These are phyloP conservation scores for Hypoxylon sp. DNA, from an alignment of 2,329 filamentous ascomycete genomes.

Conservation along the genomic window DNA sequence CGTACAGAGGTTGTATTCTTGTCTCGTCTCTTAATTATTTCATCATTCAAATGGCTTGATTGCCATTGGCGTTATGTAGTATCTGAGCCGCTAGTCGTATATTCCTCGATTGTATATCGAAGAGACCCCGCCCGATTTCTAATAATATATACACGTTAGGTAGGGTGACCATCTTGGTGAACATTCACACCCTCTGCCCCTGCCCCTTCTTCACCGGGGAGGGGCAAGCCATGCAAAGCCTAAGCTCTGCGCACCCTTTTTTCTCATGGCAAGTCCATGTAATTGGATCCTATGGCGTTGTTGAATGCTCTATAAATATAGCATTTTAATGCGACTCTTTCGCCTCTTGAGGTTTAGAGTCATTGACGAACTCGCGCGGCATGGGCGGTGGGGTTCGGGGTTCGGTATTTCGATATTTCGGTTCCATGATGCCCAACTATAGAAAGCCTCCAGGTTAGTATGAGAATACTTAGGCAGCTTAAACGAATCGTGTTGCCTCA, in stretches of 20 bases:
- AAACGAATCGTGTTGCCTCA: constrained; percentile 4
- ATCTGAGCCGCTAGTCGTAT: constrained; percentile 11
- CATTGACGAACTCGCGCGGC: constrained; percentile 41
- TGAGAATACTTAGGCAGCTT: not conserved
- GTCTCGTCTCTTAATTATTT: constrained; percentile 16
- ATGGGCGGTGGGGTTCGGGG: constrained; percentile 50
- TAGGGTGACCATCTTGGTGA: constrained; percentile 5
- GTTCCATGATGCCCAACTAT: constrained; percentile 57
- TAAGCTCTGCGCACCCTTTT: not conserved
- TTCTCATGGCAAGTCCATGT: not conserved
- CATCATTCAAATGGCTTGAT: constrained; percentile 17
- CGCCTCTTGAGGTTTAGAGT: constrained; percentile 30
- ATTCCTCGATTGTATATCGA: constrained; percentile 18
- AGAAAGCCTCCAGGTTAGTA: constrained; percentile 19
- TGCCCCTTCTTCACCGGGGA: not conserved
- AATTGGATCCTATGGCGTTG: not conserved
- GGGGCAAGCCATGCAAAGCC: not conserved
- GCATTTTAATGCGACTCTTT: constrained; percentile 22
- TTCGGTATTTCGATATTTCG: constrained; percentile 55
- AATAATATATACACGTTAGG: constrained; percentile 23
- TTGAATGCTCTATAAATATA: constrained; percentile 36
- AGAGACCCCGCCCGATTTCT: constrained; percentile 8
- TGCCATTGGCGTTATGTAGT: not conserved
- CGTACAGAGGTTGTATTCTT: not conserved
- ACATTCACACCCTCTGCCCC: not conserved